Evolutionary conservation across 1,284 basidiomycete genomes (phyloP).

Genomic region (Meira nashicola): DNA sequence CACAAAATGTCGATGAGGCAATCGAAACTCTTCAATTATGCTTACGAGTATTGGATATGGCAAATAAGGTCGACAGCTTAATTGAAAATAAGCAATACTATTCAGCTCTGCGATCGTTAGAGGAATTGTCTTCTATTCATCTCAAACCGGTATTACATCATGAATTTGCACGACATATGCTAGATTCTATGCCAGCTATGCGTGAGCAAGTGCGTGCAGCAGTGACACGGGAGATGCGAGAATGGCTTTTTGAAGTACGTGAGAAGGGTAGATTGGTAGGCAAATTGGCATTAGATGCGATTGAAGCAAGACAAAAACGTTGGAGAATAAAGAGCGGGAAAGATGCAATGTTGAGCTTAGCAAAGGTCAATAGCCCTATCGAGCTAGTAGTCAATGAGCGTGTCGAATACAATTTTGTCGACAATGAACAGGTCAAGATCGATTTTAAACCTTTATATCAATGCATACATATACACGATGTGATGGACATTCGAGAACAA

Average conservation of each 20-base stretch:
- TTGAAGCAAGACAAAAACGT: conserved; percentile 75
- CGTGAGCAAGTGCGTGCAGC: conserved; percentile 83
- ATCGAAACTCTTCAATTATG: conserved; percentile 91
- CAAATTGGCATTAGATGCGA: conserved; percentile 78
- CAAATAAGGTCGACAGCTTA: conserved; percentile 89
- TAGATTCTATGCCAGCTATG: conserved; percentile 84
- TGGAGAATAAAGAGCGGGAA: conserved; percentile 62
- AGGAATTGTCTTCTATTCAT: conserved; percentile 74
- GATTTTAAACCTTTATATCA: conserved; percentile 95
- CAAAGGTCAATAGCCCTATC: conserved; percentile 86
- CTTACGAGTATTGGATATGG: conserved; percentile 83
- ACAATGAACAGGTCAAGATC: conserved; percentile 80
- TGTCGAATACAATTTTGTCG: conserved; percentile 83
- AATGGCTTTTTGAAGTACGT: conserved; percentile 92
- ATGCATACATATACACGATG: conserved; percentile 93
- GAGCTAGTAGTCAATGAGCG: conserved; percentile 91
- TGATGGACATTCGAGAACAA: conserved; percentile 80
- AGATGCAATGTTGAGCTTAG: conserved; percentile 58
- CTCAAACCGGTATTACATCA: conserved; percentile 76
- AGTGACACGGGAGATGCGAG: conserved; percentile 89
- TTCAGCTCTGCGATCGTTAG: conserved; percentile 67
- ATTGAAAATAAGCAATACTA: conserved; percentile 86
- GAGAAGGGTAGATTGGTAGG: conserved; percentile 84
- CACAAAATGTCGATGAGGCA: conserved; percentile 87
- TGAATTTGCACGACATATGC: conserved; percentile 84